Percentiles rank a stretch among this genome's conserved stretches.
These are phyloP conservation scores for Jacaranda mimosifolia DNA, from an alignment of 257 asterid genomes.

Conservation along the genomic window DNA sequence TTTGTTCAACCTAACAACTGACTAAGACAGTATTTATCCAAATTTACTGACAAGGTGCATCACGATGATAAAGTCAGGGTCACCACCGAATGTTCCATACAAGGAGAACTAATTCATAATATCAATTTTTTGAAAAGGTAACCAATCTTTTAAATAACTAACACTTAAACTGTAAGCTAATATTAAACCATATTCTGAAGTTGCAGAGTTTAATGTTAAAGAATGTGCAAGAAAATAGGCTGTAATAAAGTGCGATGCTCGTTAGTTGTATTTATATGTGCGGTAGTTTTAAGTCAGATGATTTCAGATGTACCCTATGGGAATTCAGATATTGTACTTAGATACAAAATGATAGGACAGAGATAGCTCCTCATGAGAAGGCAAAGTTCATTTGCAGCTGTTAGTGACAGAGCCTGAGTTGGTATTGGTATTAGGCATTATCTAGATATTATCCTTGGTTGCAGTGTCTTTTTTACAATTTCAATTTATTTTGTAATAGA, in stretches of 20 bases:
- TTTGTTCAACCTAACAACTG: no score
- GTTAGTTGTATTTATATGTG: background rate
- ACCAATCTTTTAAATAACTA: background rate
- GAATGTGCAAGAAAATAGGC: conserved; percentile 1
- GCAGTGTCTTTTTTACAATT: background rate
- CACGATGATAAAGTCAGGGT: no score
- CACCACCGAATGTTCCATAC: no score
- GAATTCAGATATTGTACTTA: background rate
- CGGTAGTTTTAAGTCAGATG: background rate
- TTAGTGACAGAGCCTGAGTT: background rate
- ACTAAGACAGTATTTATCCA: no score
- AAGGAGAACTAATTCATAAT: background rate
- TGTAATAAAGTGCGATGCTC: background rate
- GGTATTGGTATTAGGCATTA: background rate
- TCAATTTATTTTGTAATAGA: conserved; percentile 3
- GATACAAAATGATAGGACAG: background rate
- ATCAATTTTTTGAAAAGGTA: background rate
- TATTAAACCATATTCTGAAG: conserved; percentile 4
- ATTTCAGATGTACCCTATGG: background rate
- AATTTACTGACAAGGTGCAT: no score
- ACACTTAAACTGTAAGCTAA: background rate
- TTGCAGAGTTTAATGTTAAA: background rate
- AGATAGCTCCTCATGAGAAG: background rate
- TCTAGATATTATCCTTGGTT: conserved; percentile 20
- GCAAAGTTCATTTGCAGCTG: background rate